Evolutionary conservation across 192 early-diverging fungal genomes (phyloP).

Genomic region (Umbelopsis ramanniana): DNA sequence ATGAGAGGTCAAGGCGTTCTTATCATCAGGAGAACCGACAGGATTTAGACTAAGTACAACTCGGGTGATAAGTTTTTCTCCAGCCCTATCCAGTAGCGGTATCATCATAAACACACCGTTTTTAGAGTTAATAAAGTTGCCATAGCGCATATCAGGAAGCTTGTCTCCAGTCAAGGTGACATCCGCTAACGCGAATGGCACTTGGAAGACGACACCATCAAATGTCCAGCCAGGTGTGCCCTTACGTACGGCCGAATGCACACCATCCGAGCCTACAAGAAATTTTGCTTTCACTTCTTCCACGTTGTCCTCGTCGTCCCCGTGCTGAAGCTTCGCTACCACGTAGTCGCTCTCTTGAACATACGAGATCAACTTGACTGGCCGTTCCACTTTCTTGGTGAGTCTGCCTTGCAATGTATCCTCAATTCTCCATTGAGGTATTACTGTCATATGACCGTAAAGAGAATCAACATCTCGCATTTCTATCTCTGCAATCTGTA

Average conservation of each 20-base stretch:
- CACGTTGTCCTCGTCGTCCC: not conserved
- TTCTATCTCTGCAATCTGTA: conserved; percentile 21
- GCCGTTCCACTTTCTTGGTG: conserved; percentile 26
- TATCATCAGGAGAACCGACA: not conserved
- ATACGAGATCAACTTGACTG: conserved; percentile 17
- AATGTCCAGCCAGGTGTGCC: conserved; percentile 25
- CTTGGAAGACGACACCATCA: conserved; percentile 21
- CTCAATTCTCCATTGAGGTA: conserved; percentile 31
- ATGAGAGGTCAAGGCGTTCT: not conserved
- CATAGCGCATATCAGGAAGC: not conserved
- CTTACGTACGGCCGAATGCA: conserved; percentile 37
- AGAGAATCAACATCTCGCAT: conserved; percentile 15
- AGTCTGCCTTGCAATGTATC: not conserved
- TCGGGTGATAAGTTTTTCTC: not conserved
- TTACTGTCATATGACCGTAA: conserved; percentile 25
- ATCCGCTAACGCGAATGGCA: conserved; percentile 32
- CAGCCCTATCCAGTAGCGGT: not conserved
- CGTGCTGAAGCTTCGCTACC: not conserved
- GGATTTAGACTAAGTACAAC: not conserved
- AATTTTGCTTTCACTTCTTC: conserved; percentile 18
- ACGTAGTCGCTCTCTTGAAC: conserved; percentile 24
- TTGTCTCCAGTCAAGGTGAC: conserved; percentile 23
- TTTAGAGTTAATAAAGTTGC: not conserved
- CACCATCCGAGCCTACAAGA: conserved; percentile 41
- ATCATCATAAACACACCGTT: not conserved